Conservation (phyloP, 495 filamentous ascomycete species). For the Aspergillus carlsbadensis region DNA sequence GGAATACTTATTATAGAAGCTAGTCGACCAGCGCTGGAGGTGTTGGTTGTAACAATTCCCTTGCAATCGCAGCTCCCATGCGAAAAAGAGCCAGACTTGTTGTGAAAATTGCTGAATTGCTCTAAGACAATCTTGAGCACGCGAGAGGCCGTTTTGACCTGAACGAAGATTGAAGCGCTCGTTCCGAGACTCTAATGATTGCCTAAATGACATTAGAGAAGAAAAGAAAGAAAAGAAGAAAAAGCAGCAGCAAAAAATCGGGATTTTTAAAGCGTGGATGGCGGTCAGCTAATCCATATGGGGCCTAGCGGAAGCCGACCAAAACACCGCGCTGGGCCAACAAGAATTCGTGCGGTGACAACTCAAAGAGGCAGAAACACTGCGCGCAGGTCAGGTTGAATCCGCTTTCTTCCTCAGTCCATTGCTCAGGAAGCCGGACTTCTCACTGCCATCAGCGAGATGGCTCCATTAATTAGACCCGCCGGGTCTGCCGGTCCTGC, state of each 20-base stretch:
- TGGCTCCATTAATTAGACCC: conserved; percentile 27
- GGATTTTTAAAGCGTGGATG: conserved; percentile 22
- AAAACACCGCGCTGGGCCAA: conserved; percentile 27
- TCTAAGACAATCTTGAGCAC: conserved; percentile 99
- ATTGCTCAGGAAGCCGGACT: conserved; percentile 2
- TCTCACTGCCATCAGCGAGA: conserved; percentile 17
- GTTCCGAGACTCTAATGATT: conserved; percentile 99
- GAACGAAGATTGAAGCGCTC: conserved; percentile 92
- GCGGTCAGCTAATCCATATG: conserved; percentile 31
- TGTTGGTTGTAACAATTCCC: conserved; percentile 46
- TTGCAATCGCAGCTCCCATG: conserved; percentile 54
- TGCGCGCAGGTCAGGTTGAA: conserved; percentile 11
- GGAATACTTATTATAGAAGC: not conserved
- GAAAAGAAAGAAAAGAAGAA: conserved; percentile 49
- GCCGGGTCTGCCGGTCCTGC: conserved; percentile 17
- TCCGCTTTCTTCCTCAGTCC: conserved; percentile 3
- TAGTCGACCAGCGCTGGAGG: not conserved
- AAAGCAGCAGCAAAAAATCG: conserved; percentile 24
- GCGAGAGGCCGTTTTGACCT: conserved; percentile 82
- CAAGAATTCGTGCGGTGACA: conserved; percentile 18
- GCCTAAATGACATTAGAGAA: conserved; percentile 79
- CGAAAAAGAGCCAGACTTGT: conserved; percentile 60
- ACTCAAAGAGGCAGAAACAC: conserved; percentile 16
- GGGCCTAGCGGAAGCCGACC: conserved; percentile 35
- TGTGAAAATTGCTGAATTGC: conserved; percentile 63